phyloP scores from a whole-genome alignment of 1,139 yeast genomes.

The Keqinozyma sinolaborantium region DNA sequence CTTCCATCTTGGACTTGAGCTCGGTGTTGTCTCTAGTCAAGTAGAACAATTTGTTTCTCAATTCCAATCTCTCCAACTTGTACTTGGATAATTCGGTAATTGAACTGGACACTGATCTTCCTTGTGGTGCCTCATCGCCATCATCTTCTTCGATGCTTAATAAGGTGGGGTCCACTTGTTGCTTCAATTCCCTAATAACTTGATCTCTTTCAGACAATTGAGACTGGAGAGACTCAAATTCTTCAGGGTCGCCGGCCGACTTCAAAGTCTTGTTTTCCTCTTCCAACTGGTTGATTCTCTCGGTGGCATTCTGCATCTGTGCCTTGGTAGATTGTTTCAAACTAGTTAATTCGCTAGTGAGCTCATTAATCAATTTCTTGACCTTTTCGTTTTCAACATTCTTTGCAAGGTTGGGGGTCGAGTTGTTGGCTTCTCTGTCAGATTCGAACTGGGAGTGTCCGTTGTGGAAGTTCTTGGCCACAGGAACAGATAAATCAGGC shows the following conservation, averaged over 20 bases:
- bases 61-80: constrained; percentile 41
- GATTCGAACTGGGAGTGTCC: constrained; percentile 6
- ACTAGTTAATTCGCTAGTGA: constrained; percentile 45
- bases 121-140: constrained; percentile 11
- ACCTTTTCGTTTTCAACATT: constrained; percentile 22
- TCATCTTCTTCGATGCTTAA: constrained; percentile 22
- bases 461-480: constrained; percentile 3
- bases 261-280: constrained; percentile 32
- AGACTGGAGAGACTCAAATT: constrained; percentile 15
- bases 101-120: constrained; percentile 14
- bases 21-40: constrained; percentile 44
- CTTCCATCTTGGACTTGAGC: constrained; percentile 36
- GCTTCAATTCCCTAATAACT: constrained; percentile 33
- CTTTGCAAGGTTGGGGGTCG: constrained; percentile 11
- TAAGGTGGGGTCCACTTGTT: constrained; percentile 29
- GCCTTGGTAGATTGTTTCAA: constrained; percentile 44
- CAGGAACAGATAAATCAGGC: constrained; percentile 2
- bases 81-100: constrained; percentile 35
- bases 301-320: constrained; percentile 54
- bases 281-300: constrained; percentile 46
- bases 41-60: constrained; percentile 43
- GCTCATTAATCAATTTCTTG: constrained; percentile 33
- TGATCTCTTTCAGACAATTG: constrained; percentile 31
- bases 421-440: constrained; percentile 9
- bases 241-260: constrained; percentile 13